Evolutionary conservation across 495 filamentous ascomycete genomes (phyloP).

Genomic region (Hypoxylon perforatum): DNA sequence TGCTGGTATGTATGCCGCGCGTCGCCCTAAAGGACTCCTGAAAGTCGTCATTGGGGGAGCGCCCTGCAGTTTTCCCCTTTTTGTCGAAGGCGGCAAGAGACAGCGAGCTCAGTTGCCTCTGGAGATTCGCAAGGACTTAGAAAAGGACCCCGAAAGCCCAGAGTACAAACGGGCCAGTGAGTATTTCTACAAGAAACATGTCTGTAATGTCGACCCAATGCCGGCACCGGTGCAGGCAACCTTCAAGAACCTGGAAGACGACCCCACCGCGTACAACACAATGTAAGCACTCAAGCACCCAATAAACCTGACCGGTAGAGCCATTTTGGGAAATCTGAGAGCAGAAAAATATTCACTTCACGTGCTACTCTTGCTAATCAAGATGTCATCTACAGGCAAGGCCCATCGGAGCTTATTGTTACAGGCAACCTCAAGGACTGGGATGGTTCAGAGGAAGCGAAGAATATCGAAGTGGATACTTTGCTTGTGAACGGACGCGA

Average conservation of each 20-base stretch:
- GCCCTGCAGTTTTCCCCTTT: slow-evolving; percentile 34
- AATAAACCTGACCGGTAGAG: no score
- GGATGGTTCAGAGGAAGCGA: slow-evolving; percentile 47
- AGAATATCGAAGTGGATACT: slow-evolving; percentile 54
- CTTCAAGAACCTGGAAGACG: slow-evolving; percentile 51
- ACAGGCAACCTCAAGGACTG: slow-evolving; percentile 56
- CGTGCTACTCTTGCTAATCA: no score
- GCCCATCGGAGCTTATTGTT: slow-evolving; percentile 58
- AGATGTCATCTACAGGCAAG: slow-evolving; percentile 46
- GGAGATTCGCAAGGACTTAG: slow-evolving; percentile 36
- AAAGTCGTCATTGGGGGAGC: slow-evolving; percentile 30
- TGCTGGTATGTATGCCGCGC: slow-evolving; percentile 44
- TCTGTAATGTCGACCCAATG: slow-evolving; percentile 52
- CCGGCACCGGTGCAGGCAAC: slow-evolving; percentile 46
- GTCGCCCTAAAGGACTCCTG: slow-evolving; percentile 31
- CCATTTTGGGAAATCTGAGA: no score
- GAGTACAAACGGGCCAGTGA: slow-evolving; percentile 55
- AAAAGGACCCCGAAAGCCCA: slow-evolving; percentile 43
- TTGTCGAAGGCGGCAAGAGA: slow-evolving; percentile 24
- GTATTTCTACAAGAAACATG: slow-evolving; percentile 53
- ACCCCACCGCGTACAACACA: slow-evolving; percentile 56
- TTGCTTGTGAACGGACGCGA: slow-evolving; percentile 62
- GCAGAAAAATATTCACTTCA: no score
- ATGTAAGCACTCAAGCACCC: slow-evolving; percentile 50
- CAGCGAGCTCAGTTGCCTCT: slow-evolving; percentile 28